These are phyloP conservation scores for Massariosphaeria phaeospora DNA, from an alignment of 495 filamentous ascomycete species.

Conservation along the genomic window DNA sequence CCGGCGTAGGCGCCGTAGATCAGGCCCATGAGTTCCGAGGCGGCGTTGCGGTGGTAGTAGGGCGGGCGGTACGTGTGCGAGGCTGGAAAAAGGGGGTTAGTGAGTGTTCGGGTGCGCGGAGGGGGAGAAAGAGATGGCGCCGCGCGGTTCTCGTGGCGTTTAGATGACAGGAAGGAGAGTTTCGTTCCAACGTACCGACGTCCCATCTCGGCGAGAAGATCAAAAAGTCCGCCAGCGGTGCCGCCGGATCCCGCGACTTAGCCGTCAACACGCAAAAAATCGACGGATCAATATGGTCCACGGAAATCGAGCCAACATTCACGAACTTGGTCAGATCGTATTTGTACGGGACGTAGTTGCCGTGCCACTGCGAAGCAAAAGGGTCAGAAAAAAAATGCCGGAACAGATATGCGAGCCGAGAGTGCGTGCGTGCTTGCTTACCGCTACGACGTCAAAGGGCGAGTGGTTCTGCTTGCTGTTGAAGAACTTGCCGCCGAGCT, in stretches of 20 bases:
- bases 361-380: no score
- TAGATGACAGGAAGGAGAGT: background rate
- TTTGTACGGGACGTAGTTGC: slow-evolving; percentile 45
- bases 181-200: slow-evolving; percentile 34
- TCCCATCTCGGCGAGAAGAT: slow-evolving; percentile 51
- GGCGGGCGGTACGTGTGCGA: slow-evolving; percentile 49
- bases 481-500: slow-evolving; percentile 51
- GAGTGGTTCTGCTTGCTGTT: slow-evolving; percentile 47
- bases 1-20: slow-evolving; percentile 54
- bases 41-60: slow-evolving; percentile 51
- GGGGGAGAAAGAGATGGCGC: no score
- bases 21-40: slow-evolving; percentile 50
- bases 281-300: slow-evolving; percentile 51
- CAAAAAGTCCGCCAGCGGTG: slow-evolving; percentile 48
- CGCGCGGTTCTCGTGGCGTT: no score
- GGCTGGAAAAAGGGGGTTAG: no score
- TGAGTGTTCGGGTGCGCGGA: no score
- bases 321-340: slow-evolving; percentile 52
- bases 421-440: no score
- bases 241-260: slow-evolving; percentile 42
- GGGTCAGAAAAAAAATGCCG: no score
- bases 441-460: slow-evolving; percentile 52
- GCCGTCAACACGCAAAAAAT: slow-evolving; percentile 52
- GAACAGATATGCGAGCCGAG: no score
- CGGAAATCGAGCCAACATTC: slow-evolving; percentile 48